phyloP scores from a whole-genome alignment of 805 yeast genomes.

The Nakazawaea laoshanensis region DNA sequence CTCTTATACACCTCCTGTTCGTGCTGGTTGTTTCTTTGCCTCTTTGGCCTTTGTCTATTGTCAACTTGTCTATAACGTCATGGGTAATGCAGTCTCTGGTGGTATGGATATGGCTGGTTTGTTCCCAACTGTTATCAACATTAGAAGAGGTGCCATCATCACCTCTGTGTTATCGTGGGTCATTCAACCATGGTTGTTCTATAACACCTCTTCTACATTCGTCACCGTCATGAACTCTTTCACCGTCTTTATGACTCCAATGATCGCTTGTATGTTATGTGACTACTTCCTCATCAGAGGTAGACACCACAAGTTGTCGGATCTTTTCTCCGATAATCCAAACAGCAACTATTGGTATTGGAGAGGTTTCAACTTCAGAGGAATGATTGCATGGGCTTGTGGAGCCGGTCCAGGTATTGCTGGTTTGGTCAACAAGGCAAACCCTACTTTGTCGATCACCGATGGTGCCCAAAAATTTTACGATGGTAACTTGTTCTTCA shows the following conservation, averaged over 20 bases:
- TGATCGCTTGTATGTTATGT: slow-evolving; percentile 24
- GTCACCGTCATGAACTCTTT: slow-evolving; percentile 29
- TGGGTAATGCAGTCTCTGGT: slow-evolving; percentile 28
- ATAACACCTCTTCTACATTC: slow-evolving; percentile 26
- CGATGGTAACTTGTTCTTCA: slow-evolving; percentile 22
- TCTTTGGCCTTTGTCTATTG: slow-evolving; percentile 26
- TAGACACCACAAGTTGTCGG: slow-evolving; percentile 21
- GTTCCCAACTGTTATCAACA: slow-evolving; percentile 29
- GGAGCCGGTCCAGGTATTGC: slow-evolving; percentile 32
- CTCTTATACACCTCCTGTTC: slow-evolving; percentile 23
- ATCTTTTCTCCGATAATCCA: slow-evolving; percentile 22
- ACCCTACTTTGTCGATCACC: slow-evolving; percentile 15
- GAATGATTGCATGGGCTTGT: slow-evolving; percentile 18
- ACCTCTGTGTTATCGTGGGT: slow-evolving; percentile 26
- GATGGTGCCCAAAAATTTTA: slow-evolving; percentile 19
- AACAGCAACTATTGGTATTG: slow-evolving; percentile 21
- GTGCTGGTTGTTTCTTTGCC: slow-evolving; percentile 33
- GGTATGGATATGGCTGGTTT: slow-evolving; percentile 35
- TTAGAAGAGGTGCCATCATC: slow-evolving; percentile 27
- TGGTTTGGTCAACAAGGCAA: slow-evolving; percentile 25
- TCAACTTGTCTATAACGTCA: slow-evolving; percentile 25
- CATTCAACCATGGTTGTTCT: slow-evolving; percentile 30
- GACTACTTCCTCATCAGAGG: slow-evolving; percentile 27
- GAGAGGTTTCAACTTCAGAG: slow-evolving; percentile 24
- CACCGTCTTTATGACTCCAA: slow-evolving; percentile 28